Conservation (phyloP, 495 filamentous ascomycete species). For the Glarea lozoyensis region DNA sequence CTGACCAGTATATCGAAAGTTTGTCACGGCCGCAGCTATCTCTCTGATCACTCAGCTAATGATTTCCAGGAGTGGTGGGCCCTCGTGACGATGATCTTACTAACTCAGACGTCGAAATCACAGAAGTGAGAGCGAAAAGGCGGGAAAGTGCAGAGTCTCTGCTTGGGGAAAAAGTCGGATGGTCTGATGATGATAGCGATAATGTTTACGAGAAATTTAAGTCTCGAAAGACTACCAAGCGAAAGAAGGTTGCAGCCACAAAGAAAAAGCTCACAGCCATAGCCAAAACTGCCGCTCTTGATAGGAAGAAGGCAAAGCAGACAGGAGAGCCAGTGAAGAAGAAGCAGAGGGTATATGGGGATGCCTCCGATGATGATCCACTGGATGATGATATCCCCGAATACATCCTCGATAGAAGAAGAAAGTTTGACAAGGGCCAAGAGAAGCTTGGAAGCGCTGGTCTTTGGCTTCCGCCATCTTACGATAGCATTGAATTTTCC, state of each 20-base stretch:
- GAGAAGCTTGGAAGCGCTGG: constrained; percentile 56
- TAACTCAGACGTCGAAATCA: constrained; percentile 12
- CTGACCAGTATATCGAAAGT: constrained; percentile 18
- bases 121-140: background rate
- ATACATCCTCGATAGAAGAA: constrained; percentile 42
- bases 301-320: constrained; percentile 7
- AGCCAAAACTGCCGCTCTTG: constrained; percentile 14
- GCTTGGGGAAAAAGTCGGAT: constrained; percentile 27
- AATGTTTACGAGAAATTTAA: constrained; percentile 26
- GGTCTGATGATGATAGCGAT: constrained; percentile 31
- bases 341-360: constrained; percentile 11
- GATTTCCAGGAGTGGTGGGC: constrained; percentile 8
- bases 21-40: background rate
- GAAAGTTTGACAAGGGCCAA: constrained; percentile 45
- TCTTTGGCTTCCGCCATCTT: constrained; percentile 70
- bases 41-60: background rate
- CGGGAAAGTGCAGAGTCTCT: no score
- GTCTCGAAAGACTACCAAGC: constrained; percentile 20
- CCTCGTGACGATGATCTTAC: background rate
- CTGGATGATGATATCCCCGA: constrained; percentile 30
- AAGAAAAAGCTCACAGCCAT: constrained; percentile 23
- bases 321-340: constrained; percentile 11
- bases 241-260: constrained; percentile 12
- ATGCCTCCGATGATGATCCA: constrained; percentile 20
- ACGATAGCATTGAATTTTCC: constrained; percentile 76